A percentile compares a stretch with the other conserved stretches of the same genome.
These are phyloP conservation scores for Gremmenia infestans DNA, from an alignment of 2,329 filamentous ascomycete genomes.

Conservation along the genomic window DNA sequence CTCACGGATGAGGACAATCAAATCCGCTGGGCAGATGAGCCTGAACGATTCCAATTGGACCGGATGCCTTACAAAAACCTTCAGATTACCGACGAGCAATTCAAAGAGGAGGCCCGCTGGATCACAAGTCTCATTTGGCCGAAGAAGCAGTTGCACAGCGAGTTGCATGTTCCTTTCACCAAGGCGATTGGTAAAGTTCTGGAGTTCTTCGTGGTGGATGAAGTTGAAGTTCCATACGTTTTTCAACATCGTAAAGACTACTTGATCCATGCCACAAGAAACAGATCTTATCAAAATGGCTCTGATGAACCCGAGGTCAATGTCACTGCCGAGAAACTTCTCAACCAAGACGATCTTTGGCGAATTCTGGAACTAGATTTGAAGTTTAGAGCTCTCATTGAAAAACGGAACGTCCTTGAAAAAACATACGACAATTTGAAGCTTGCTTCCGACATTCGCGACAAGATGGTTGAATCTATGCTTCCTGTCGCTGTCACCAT, in stretches of 20 bases:
- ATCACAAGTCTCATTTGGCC: slow-evolving; percentile 86
- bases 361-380: slow-evolving; percentile 90
- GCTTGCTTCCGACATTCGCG: slow-evolving; percentile 54
- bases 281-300: slow-evolving; percentile 55
- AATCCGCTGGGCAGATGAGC: slow-evolving; percentile 83
- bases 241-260: slow-evolving; percentile 99
- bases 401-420: slow-evolving; percentile 83
- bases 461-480: slow-evolving; percentile 76
- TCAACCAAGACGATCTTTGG: slow-evolving; percentile 93
- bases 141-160: slow-evolving; percentile 63
- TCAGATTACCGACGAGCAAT: slow-evolving; percentile 75
- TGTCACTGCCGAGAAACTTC: slow-evolving; percentile 76
- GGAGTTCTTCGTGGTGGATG: slow-evolving; percentile 90
- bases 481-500: slow-evolving; percentile 75
- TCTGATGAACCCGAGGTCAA: slow-evolving; percentile 67
- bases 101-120: slow-evolving; percentile 87
- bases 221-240: slow-evolving; percentile 94
- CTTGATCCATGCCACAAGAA: slow-evolving; percentile 80
- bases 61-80: slow-evolving; percentile 83
- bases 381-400: slow-evolving; percentile 87
- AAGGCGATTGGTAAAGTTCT: slow-evolving; percentile 87
- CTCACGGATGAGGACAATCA: slow-evolving; percentile 92
- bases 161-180: slow-evolving; percentile 77
- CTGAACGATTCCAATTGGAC: slow-evolving; percentile 90
- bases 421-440: slow-evolving; percentile 72